A percentile compares a stretch with the other conserved stretches of the same genome.
Conservation (phyloP, 805 yeast species). For the Myxozyma neotropica region DNA sequence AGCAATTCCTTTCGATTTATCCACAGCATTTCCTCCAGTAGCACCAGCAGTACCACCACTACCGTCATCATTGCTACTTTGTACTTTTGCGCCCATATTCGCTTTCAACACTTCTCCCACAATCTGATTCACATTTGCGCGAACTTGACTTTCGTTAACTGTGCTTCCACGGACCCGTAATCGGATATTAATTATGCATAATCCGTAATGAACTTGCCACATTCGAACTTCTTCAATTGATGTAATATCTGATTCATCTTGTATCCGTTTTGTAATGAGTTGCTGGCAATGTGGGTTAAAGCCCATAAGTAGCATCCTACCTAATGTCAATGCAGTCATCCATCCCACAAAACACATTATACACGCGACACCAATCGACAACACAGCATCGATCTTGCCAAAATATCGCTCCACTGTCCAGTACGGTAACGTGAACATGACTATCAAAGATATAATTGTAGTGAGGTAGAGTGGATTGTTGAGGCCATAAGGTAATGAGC, state of each 20-base stretch:
- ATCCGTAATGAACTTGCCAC: slow-evolving; percentile 50
- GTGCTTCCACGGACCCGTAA: slow-evolving; percentile 42
- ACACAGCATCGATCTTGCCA: slow-evolving; percentile 40
- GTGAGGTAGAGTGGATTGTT: slow-evolving; percentile 25
- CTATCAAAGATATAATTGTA: slow-evolving; percentile 11
- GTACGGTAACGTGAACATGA: slow-evolving; percentile 18
- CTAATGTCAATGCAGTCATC: slow-evolving; percentile 45
- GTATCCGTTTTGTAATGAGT: slow-evolving; percentile 28
- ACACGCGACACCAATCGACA: slow-evolving; percentile 46
- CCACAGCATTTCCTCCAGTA: not conserved
- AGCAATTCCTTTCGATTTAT: slow-evolving; percentile 4
- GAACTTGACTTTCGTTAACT: slow-evolving; percentile 41
- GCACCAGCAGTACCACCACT: not conserved
- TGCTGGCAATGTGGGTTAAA: slow-evolving; percentile 45
- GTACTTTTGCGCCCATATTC: slow-evolving; percentile 22
- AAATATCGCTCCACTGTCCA: slow-evolving; percentile 35
- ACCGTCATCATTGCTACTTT: not conserved
- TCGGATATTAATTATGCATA: slow-evolving; percentile 47
- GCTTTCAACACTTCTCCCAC: slow-evolving; percentile 29
- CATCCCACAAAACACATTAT: slow-evolving; percentile 49
- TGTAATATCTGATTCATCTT: slow-evolving; percentile 38
- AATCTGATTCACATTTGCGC: slow-evolving; percentile 34
- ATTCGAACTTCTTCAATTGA: slow-evolving; percentile 42
- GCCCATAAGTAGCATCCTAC: slow-evolving; percentile 50
- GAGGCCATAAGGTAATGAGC: slow-evolving; percentile 26